Evolutionary conservation across 768 basidiomycete genomes (phyloP).

Genomic region (Suillus hirtellus): DNA sequence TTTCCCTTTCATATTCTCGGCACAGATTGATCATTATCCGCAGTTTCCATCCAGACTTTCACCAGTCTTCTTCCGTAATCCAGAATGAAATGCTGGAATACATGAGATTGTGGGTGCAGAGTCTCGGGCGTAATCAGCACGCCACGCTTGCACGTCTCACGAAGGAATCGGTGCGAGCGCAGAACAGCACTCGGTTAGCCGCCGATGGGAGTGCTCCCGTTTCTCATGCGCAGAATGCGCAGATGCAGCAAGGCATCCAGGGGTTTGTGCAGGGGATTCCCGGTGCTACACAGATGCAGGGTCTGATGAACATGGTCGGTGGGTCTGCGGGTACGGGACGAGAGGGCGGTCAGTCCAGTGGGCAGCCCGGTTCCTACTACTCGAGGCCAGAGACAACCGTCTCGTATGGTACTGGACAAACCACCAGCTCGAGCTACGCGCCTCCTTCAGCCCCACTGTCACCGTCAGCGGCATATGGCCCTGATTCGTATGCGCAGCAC

Average conservation of each 20-base stretch:
- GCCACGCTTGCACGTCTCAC: constrained; percentile 56
- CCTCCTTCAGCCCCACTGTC: constrained; percentile 13
- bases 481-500: constrained; percentile 18
- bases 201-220: constrained; percentile 52
- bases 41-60: constrained; percentile 87
- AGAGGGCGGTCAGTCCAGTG: constrained; percentile 14
- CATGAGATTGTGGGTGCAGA: constrained; percentile 62
- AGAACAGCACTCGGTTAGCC: constrained; percentile 64
- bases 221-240: constrained; percentile 50
- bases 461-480: constrained; percentile 10
- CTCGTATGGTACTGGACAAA: background rate
- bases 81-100: constrained; percentile 77
- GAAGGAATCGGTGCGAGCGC: constrained; percentile 68
- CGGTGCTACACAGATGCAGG: constrained; percentile 45
- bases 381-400: constrained; percentile 4
- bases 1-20: background rate
- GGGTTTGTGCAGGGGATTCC: constrained; percentile 49
- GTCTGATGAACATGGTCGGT: constrained; percentile 34
- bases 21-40: background rate
- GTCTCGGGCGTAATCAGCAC: constrained; percentile 47
- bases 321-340: constrained; percentile 15
- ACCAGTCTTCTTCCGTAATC: constrained; percentile 58
- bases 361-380: constrained; percentile 36
- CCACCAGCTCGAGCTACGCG: constrained; percentile 12
- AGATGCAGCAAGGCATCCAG: constrained; percentile 49